These are phyloP conservation scores for Leucocoprinus leucothites DNA, from an alignment of 768 basidiomycete species.

Conservation along the genomic window DNA sequence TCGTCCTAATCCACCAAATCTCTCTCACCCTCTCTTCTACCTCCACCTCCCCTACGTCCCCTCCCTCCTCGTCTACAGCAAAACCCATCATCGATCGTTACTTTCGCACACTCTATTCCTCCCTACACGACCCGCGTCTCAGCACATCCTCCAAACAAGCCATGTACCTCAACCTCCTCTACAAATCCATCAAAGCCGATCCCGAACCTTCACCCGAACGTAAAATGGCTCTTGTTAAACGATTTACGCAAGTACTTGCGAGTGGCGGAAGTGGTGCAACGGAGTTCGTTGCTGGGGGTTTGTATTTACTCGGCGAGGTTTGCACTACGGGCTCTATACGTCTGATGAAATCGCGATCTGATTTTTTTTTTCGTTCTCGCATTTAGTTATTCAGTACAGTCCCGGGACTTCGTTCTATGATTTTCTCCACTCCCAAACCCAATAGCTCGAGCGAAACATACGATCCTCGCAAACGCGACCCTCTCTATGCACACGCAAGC, in stretches of 20 bases:
- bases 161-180: slow-evolving; percentile 92
- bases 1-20: slow-evolving; percentile 87
- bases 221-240: slow-evolving; percentile 74
- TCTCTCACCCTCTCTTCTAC: slow-evolving; percentile 46
- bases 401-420: slow-evolving; percentile 37
- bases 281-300: slow-evolving; percentile 86
- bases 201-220: slow-evolving; percentile 46
- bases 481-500: slow-evolving; percentile 79
- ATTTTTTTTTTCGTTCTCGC: neutral
- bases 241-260: slow-evolving; percentile 79
- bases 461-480: slow-evolving; percentile 89
- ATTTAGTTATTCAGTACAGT: slow-evolving; percentile 38
- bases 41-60: slow-evolving; percentile 29
- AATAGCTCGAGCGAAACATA: slow-evolving; percentile 41
- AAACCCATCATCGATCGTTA: slow-evolving; percentile 61
- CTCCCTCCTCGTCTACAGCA: slow-evolving; percentile 11
- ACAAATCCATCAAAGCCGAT: slow-evolving; percentile 80
- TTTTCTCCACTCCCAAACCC: slow-evolving; percentile 26
- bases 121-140: slow-evolving; percentile 79
- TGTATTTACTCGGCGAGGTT: slow-evolving; percentile 88
- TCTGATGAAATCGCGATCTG: neutral
- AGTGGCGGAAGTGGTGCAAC: slow-evolving; percentile 70
- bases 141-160: slow-evolving; percentile 88
- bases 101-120: slow-evolving; percentile 86
- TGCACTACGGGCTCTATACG: neutral